Conservation (phyloP, 768 basidiomycete genomes). For the Boletus vermiculosoides region DNA sequence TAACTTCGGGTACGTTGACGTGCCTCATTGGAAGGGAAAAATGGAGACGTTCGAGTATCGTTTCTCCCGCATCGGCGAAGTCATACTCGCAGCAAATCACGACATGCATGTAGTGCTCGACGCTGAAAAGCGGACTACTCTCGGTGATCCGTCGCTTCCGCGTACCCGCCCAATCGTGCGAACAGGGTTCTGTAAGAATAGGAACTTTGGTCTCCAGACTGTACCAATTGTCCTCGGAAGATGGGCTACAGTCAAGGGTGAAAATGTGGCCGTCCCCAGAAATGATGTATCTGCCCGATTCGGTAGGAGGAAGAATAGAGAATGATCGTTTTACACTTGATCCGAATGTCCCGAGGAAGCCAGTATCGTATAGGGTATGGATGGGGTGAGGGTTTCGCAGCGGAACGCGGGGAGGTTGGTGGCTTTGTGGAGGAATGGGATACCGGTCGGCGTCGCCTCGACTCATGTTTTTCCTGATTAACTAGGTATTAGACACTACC, state of each 20-base stretch:
- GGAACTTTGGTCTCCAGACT: slow-evolving; percentile 22
- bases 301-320: slow-evolving; percentile 47
- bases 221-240: slow-evolving; percentile 28
- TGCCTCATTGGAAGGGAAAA: slow-evolving; percentile 53
- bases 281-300: slow-evolving; percentile 49
- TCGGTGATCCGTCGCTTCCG: slow-evolving; percentile 42
- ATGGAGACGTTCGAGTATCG: slow-evolving; percentile 26
- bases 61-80: slow-evolving; percentile 35
- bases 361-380: slow-evolving; percentile 45
- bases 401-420: slow-evolving; percentile 65
- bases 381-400: slow-evolving; percentile 55
- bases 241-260: slow-evolving; percentile 23
- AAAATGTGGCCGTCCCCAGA: slow-evolving; percentile 52
- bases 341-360: slow-evolving; percentile 33
- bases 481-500: slow-evolving; percentile 7
- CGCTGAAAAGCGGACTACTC: slow-evolving; percentile 54
- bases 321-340: slow-evolving; percentile 37
- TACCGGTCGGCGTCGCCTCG: slow-evolving; percentile 42
- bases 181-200: slow-evolving; percentile 12
- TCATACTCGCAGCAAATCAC: slow-evolving; percentile 59
- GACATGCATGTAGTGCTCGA: slow-evolving; percentile 53
- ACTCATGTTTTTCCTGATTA: slow-evolving; percentile 42
- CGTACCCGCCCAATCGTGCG: slow-evolving; percentile 31
- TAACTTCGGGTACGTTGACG: slow-evolving; percentile 39
- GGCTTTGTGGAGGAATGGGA: slow-evolving; percentile 52